Evolutionary conservation across 1,139 yeast genomes (phyloP).

Genomic region (Ogataea hybrid): DNA sequence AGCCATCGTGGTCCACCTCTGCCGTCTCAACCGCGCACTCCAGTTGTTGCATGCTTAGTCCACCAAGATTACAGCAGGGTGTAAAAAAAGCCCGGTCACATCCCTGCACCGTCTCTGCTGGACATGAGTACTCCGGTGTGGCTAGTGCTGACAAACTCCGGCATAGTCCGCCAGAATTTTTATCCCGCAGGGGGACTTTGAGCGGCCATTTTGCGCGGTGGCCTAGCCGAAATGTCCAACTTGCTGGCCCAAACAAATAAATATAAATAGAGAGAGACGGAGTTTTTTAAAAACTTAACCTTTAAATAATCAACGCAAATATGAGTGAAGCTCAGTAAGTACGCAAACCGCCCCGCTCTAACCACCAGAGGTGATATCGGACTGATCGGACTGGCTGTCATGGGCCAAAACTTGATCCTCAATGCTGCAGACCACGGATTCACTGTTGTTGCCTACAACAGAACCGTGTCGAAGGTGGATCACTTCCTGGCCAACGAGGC

Average conservation of each 20-base stretch:
- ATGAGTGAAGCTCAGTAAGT: constrained; percentile 12
- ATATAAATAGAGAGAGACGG: constrained; percentile 6
- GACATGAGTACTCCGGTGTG: constrained; percentile 2
- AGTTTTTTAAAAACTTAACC: constrained; percentile 1
- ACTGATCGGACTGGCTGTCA: constrained; percentile 98
- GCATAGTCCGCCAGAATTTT: constrained; percentile 6
- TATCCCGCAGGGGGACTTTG: constrained; percentile 4
- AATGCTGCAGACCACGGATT: constrained; percentile 98
- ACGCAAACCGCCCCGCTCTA: constrained; percentile 6
- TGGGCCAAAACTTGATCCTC: constrained; percentile 98
- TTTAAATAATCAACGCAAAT: constrained; percentile 5
- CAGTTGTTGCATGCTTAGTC: neutral
- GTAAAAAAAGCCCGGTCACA: neutral
- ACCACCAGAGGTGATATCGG: constrained; percentile 85
- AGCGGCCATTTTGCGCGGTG: neutral
- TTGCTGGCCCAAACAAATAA: constrained; percentile 2
- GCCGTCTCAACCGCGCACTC: neutral
- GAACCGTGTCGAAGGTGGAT: constrained; percentile 95
- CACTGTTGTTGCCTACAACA: constrained; percentile 97
- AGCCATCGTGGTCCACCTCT: constrained; percentile 18
- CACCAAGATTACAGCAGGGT: neutral
- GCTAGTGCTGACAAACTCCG: constrained; percentile 9
- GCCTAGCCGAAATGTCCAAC: constrained; percentile 9
- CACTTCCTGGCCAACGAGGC: constrained; percentile 93
- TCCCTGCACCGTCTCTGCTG: constrained; percentile 1